These are phyloP conservation scores for Penicillium manginii DNA, from an alignment of 495 filamentous ascomycete species.

Conservation along the genomic window DNA sequence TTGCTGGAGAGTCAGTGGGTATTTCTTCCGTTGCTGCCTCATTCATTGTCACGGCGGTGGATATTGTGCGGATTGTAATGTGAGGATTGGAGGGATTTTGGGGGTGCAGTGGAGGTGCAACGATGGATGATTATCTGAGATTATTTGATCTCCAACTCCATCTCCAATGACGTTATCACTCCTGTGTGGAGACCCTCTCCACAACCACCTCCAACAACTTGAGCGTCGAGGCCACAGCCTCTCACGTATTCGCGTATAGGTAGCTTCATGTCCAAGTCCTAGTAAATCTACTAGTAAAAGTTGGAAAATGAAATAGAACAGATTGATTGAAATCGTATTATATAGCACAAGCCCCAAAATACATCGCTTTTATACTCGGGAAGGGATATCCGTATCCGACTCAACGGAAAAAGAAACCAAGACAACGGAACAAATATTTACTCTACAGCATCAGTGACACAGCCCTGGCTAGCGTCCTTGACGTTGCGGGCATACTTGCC, in stretches of 20 bases:
- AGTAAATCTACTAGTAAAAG: too few relatives aligned
- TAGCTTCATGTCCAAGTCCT: too few relatives aligned
- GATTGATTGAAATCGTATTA: slow-evolving; percentile 28
- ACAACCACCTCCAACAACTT: background rate
- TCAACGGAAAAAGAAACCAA: too few relatives aligned
- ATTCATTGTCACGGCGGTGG: too few relatives aligned
- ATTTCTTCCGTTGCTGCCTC: background rate
- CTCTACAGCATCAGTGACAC: slow-evolving; percentile 50
- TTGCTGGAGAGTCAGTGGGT: background rate
- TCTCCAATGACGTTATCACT: background rate
- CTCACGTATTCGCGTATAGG: too few relatives aligned
- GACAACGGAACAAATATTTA: slow-evolving; percentile 25
- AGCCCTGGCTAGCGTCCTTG: slow-evolving; percentile 70
- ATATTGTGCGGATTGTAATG: background rate
- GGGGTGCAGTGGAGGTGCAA: too few relatives aligned
- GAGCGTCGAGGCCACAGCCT: too few relatives aligned
- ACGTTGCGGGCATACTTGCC: slow-evolving; percentile 85
- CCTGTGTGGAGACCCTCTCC: background rate
- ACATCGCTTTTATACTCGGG: slow-evolving; percentile 33
- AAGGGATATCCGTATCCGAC: background rate
- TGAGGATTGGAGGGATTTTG: background rate
- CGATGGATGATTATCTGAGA: background rate
- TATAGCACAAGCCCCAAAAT: slow-evolving; percentile 27
- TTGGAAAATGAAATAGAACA: background rate
- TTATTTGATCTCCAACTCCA: background rate